Evolutionary conservation across 805 yeast genomes (phyloP).

Genomic region (Starmerella apis): DNA sequence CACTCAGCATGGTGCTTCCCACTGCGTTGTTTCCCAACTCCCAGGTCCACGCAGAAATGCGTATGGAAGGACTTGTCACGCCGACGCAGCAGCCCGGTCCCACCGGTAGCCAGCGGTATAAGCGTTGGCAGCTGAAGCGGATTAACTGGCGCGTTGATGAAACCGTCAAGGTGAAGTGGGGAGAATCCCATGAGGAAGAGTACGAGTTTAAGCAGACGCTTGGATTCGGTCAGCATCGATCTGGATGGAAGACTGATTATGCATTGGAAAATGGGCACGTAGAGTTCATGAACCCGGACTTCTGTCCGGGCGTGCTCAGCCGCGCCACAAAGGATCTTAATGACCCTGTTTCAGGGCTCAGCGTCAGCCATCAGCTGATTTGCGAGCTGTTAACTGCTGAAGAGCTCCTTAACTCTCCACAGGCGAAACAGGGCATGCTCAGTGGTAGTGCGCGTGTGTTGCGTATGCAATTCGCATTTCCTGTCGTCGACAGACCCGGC

Average conservation of each 20-base stretch:
- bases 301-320: slow-evolving; percentile 26
- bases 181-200: slow-evolving; percentile 16
- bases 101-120: slow-evolving; percentile 14
- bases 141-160: slow-evolving; percentile 86
- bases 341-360: slow-evolving; percentile 70
- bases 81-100: slow-evolving; percentile 13
- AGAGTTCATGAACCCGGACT: slow-evolving; percentile 40
- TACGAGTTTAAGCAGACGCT: slow-evolving; percentile 63
- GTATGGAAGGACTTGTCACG: slow-evolving; percentile 43
- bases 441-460: slow-evolving; percentile 93
- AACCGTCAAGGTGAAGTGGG: slow-evolving; percentile 33
- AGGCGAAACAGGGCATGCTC: slow-evolving; percentile 31
- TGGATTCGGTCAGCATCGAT: slow-evolving; percentile 67
- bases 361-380: slow-evolving; percentile 63
- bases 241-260: slow-evolving; percentile 95
- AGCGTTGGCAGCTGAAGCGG: slow-evolving; percentile 90
- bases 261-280: slow-evolving; percentile 57
- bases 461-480: slow-evolving; percentile 85
- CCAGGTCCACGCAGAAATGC: slow-evolving; percentile 69
- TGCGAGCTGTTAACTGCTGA: slow-evolving; percentile 93
- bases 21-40: slow-evolving; percentile 83
- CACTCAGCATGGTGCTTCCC: slow-evolving; percentile 79
- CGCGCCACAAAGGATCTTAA: slow-evolving; percentile 40
- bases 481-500: slow-evolving; percentile 81
- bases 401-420: slow-evolving; percentile 38